Evolutionary conservation across 1,284 basidiomycete species (phyloP), one percentile per base, ranked within the genome.

Genomic region (Leccinum huronense): DNA sequence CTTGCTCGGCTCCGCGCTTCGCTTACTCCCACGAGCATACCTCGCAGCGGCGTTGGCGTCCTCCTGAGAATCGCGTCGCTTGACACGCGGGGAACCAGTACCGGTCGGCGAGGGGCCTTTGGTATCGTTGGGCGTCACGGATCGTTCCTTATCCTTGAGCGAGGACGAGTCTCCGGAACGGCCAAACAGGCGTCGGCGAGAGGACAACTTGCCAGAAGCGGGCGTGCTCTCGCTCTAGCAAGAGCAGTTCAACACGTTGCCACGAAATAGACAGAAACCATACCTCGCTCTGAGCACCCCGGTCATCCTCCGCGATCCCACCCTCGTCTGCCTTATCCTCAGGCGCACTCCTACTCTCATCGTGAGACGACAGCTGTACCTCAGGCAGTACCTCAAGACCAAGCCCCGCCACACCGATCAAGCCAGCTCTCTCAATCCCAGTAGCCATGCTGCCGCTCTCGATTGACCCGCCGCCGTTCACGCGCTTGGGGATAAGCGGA

Each of bases 261-360:
- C 59, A 30, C 59, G 38, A 16, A 59, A 60, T 62, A 19, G 40
- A 58, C n/a, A 42, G 74, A 36, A 30, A 30, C 14, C 84, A 59
- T 67, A 89, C 90, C 75, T 93, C 90, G 71, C 89, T 91, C 74
- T 88, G 75, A 54, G 81, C 84, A 16, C 77, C 84, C 27, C 83
- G 79, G 5, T 91, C 88, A n/a, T 90, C 89, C 2, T 83, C 82
- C 3, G 65, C 73, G 9, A 65, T 66, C 27, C 16, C 13, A 31
- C n/a, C 13, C 13, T 74, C 80, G 30, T 73, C 69, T 10, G 68
- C 68, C 55, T 77, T 76, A 30, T 72, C 65, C 11, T 78, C 75
- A 5, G 75, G 79, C 3, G 73, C 74, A 48, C 80, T 82, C 23
- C 83, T 82, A 30, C 82, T 77, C 64, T 90, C 88, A 63, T 86